Base-by-base conservation (phyloP, 164 flowering plant genomes). In the Kingdonia uniflora region DNA sequence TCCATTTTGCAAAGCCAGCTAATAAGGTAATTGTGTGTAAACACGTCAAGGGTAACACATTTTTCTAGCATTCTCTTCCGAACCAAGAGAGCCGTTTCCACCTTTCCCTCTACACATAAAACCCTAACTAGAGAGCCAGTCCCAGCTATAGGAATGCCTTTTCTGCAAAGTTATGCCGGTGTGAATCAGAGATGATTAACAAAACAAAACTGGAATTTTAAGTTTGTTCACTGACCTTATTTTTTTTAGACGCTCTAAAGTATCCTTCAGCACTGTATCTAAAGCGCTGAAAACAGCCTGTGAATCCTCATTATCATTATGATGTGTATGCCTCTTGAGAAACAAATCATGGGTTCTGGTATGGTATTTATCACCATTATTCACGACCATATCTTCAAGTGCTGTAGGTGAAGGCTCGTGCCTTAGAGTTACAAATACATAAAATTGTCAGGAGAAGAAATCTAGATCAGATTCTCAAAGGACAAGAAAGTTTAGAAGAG, bases 21-120 rank as follows among this genome's bases (percentile, higher is more conserved):
- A 40, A 87, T 40, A 25, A 87, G 70, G 69, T 73, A 62, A 65
- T 87, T 87, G 61, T 82, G 80, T 43, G 88, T 69, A 54, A 75
- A 35, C 23, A 84, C 69, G 64, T 79, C 82, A 20, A 72, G 80
- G 61, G 71, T 42, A 33, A 64, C 44, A 59, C 70, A 61, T 39
- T 75, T 68, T 42, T 62, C 52, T 20, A 77, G 57, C 78, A 79
- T 56, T 55, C 64, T 74, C 38, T 65, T 61, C 55, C 76, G 67
- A 47, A 87, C 71, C 42, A 60, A 67, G 16, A 82, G 50, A 55
- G 92, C 92, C 51, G 71, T 72, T 52, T 71, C 79, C 12, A 77
- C 51, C 69, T 82, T 84, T 33, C 85, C 82, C 56, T 68, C 69
- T 45, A 67, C 42, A 65, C 85, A 78, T 51, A 87, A 69, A 39